These are phyloP conservation scores for Rhodotorula kratochvilovae DNA, from an alignment of 768 basidiomycete genomes.

Conservation along the genomic window DNA sequence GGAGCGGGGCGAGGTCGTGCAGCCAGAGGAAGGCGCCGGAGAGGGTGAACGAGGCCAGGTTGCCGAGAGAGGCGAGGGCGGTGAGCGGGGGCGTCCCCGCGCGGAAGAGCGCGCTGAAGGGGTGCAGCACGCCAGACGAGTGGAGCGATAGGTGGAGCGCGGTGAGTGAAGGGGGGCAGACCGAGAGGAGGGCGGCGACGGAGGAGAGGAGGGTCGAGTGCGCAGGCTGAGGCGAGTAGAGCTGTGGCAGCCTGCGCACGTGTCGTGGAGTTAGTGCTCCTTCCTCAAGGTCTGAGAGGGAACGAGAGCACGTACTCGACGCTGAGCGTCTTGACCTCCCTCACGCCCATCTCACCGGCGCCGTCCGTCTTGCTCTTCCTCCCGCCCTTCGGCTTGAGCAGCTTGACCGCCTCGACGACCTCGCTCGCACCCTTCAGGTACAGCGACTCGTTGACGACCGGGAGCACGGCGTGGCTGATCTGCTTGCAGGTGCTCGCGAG, in stretches of 20 bases:
- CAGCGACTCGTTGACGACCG: background rate
- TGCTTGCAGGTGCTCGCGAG: background rate
- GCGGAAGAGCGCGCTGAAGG: background rate
- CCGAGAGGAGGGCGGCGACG: background rate
- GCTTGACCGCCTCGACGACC: background rate
- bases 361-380: too few relatives aligned
- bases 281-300: too few relatives aligned
- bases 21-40: background rate
- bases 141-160: background rate
- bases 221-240: background rate
- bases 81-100: background rate
- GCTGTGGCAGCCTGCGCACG: background rate
- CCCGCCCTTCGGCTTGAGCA: background rate
- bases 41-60: background rate
- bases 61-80: background rate
- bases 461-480: background rate
- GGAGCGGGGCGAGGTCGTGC: background rate
- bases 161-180: background rate
- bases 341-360: background rate
- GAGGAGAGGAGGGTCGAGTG: background rate
- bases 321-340: background rate
- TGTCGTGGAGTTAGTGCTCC: background rate
- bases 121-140: too few relatives aligned
- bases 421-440: too few relatives aligned
- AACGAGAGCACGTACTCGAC: background rate